Evolutionary conservation across 768 basidiomycete genomes (phyloP), one percentile per base, ranked within the genome.

Genomic region (Fomitopsis serialis): DNA sequence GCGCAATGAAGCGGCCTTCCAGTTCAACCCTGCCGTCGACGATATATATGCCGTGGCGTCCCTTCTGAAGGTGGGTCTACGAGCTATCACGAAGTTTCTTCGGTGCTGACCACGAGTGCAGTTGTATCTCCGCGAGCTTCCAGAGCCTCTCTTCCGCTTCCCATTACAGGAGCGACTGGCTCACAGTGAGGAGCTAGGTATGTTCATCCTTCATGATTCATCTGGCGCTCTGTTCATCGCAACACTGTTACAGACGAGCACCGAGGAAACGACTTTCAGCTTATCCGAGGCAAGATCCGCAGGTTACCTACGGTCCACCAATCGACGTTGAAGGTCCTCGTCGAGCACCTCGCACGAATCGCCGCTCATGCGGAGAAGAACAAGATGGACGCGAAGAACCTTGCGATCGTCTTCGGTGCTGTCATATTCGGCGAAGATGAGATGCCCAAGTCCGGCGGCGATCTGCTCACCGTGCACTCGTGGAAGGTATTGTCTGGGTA

Each of bases 361-460:
- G 79, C 82, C 2, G 72, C 82, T 4, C 74, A 75, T 34, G 75
- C 76, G 21, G 82, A 85, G 24, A 84, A 79, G 65, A 97, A 95
- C 66, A 96, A 95, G 70, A 97, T 97, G 94, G 94, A 93, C 61
- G 75, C 85, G 3, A 92, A 87, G 74, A 97, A 96, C 64, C 73
- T 97, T 22, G 90, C 92, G 2, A 94, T 97, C 45, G 85, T 94
- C 3, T 95, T 96, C 70, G 87, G 88, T 19, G 76, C 84, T 9
- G 91, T 92, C 22, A 81, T 97, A 45, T 94, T 97, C 59, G 93
- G 93, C 6, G 92, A 95, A 67, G 93, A 97, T 56, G 91, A 95
- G 56, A 77, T 92, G 53, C 85, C 89, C 3, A 89, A 88, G 65
- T 81, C 76, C 35, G 60, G 58, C 8, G 82, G 79, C 0, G 89